phyloP scores from a whole-genome alignment of 495 filamentous ascomycete genomes.

The Saxophila tyrrhenica region DNA sequence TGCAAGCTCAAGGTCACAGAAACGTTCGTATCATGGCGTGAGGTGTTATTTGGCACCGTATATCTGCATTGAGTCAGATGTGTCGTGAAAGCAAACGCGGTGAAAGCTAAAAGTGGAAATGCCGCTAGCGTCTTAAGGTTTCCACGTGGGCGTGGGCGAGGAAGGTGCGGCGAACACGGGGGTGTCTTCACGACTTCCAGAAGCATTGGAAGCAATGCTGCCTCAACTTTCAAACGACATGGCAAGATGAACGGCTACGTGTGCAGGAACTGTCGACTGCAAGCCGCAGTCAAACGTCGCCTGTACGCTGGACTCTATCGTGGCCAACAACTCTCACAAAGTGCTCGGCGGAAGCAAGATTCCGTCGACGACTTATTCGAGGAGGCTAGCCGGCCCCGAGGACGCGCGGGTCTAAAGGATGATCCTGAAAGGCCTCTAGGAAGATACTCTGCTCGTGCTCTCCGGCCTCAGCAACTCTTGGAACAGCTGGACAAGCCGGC shows the following conservation, averaged over 20 bases:
- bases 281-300: neutral
- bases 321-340: neutral
- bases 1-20: neutral
- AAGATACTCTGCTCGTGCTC: slow-evolving; percentile 2
- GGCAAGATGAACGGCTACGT: neutral
- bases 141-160: neutral
- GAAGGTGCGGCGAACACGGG: neutral
- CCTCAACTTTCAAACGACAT: neutral
- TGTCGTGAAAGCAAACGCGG: too few relatives aligned
- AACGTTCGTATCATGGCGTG: neutral
- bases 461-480: slow-evolving; percentile 2
- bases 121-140: neutral
- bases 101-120: neutral
- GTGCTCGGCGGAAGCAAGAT: neutral
- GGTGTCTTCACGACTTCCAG: neutral
- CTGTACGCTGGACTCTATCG: neutral
- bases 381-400: neutral
- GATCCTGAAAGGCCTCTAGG: neutral
- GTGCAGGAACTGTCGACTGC: neutral
- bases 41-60: too few relatives aligned
- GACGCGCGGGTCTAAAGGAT: neutral
- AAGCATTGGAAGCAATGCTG: neutral
- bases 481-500: neutral
- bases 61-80: too few relatives aligned
- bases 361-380: neutral